Percentiles rank a stretch among this genome's conserved stretches.
These are phyloP conservation scores for Wickerhamiella kazuoi DNA, from an alignment of 805 yeast species.

Conservation along the genomic window DNA sequence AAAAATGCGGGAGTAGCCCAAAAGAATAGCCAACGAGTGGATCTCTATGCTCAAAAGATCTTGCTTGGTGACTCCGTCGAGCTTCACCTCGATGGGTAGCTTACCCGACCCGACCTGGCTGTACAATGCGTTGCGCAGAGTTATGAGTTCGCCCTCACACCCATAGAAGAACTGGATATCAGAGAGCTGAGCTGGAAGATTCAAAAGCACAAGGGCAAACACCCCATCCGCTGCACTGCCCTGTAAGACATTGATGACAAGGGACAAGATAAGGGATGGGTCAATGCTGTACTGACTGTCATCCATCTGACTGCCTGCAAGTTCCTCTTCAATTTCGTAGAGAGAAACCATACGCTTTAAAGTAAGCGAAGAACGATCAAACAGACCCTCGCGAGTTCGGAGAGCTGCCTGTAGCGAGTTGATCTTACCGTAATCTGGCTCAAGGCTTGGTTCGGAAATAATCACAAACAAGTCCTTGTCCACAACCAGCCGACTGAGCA, in stretches of 20 bases:
- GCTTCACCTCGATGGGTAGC: slow-evolving; percentile 1
- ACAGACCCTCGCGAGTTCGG: slow-evolving; percentile 21
- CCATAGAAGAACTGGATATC: slow-evolving; percentile 34
- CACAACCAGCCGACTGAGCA: slow-evolving; percentile 11
- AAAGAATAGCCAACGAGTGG: slow-evolving; percentile 34
- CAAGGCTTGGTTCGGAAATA: slow-evolving; percentile 11
- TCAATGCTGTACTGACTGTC: slow-evolving; percentile 20
- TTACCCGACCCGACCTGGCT: slow-evolving; percentile 30
- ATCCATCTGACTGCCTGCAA: not conserved
- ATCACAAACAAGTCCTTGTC: slow-evolving; percentile 8
- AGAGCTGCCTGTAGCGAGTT: slow-evolving; percentile 20
- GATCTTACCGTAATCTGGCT: slow-evolving; percentile 9
- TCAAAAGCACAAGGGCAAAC: slow-evolving; percentile 45
- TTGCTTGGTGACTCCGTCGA: slow-evolving; percentile 11
- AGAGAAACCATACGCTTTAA: slow-evolving; percentile 8
- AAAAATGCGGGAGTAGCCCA: slow-evolving; percentile 37
- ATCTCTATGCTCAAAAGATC: slow-evolving; percentile 28
- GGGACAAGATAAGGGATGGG: slow-evolving; percentile 33
- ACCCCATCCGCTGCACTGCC: slow-evolving; percentile 45
- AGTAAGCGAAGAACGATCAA: slow-evolving; percentile 20
- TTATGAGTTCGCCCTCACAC: slow-evolving; percentile 23
- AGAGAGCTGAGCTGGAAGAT: slow-evolving; percentile 50
- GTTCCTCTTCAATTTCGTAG: not conserved
- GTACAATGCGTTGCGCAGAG: slow-evolving; percentile 32
- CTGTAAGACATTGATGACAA: slow-evolving; percentile 28